Evolutionary conservation across 495 filamentous ascomycete genomes (phyloP), one percentile per base, ranked within the genome.

Genomic region (Cryomyces minteri): DNA sequence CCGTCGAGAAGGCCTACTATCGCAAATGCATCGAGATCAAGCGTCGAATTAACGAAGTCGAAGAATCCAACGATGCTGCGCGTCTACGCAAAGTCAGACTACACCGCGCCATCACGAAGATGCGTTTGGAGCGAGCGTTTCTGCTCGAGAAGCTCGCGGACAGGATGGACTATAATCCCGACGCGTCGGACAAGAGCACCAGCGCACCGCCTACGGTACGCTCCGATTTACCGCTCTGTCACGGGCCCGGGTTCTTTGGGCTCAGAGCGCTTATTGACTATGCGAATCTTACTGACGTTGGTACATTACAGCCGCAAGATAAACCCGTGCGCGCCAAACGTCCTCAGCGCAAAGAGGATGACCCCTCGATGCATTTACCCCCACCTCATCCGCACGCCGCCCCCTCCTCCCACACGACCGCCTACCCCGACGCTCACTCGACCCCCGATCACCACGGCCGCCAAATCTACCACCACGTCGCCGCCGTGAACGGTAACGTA

Each of bases 11-110:
- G 55, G 87, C 88, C 45, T 99, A 99, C 65, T 85, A 88, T 54
- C 76, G 80, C 54, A 99, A 99, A 74, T 96, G 92, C 61, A 87
- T 94, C 65, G 80, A 90, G 51, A 76, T 99, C 14, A 92, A 90
- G 63, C 79, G 80, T 51, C 84, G 92, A 37, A 80, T 94, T 44
- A 77, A 71, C 48, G 88, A 96, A 57, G 80, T 96, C 54, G 86
- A 96, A 55, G 79, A 81, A 31, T 78, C 81, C 51, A 93, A 94
- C 55, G 85, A 93, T 45, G 67, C 80, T 14, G 75, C 81, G 39
- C 75, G 83, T 34, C 62, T 82, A 30, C 84, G 85, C 40, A 79
- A 88, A 39, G 69, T 67, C n/a, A 85, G 92, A 36, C 70, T 88
- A 41, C 74, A 80, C 59, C 76, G 86, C 40, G 79, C 77, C 52